phyloP scores from a whole-genome alignment of 1,284 basidiomycete genomes.

The Psilocybe mexicana region DNA sequence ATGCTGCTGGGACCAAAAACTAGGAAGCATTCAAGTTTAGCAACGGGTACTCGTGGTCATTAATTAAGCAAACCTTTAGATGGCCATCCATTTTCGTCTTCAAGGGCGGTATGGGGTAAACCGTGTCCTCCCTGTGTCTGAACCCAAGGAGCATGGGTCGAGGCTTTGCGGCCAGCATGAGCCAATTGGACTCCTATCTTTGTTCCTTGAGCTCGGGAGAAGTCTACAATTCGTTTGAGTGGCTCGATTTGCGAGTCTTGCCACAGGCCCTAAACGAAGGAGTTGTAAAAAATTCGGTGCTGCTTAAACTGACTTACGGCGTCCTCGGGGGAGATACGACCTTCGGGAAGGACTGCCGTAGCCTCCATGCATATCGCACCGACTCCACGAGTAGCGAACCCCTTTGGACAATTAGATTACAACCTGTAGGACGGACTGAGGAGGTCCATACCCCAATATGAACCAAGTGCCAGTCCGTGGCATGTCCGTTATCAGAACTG shows the following conservation, averaged over 20 bases:
- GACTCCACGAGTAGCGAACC: slow-evolving; percentile 58
- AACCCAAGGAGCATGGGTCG: slow-evolving; percentile 63
- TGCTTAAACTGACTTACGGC: slow-evolving; percentile 33
- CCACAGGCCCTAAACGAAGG: slow-evolving; percentile 60
- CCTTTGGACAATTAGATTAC: slow-evolving; percentile 32
- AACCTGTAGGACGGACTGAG: background rate
- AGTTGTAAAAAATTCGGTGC: background rate
- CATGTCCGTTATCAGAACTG: slow-evolving; percentile 68
- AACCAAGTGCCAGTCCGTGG: slow-evolving; percentile 80
- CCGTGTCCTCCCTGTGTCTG: slow-evolving; percentile 32
- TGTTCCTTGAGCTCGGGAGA: slow-evolving; percentile 61
- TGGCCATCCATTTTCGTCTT: slow-evolving; percentile 63
- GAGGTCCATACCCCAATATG: slow-evolving; percentile 58
- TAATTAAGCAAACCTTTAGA: slow-evolving; percentile 38
- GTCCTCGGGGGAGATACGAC: slow-evolving; percentile 73
- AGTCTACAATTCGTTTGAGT: slow-evolving; percentile 65
- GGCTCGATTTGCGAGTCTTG: slow-evolving; percentile 67
- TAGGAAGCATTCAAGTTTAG: slow-evolving; percentile 15
- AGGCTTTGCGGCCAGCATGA: slow-evolving; percentile 78
- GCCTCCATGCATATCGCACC: slow-evolving; percentile 71
- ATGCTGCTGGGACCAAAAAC: slow-evolving; percentile 42
- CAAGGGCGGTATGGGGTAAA: slow-evolving; percentile 32
- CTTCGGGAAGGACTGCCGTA: slow-evolving; percentile 74
- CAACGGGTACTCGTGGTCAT: slow-evolving; percentile 3
- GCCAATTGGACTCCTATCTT: slow-evolving; percentile 76